Conservation (phyloP, 139 green algal genomes). For the Chlorella vulgaris region DNA sequence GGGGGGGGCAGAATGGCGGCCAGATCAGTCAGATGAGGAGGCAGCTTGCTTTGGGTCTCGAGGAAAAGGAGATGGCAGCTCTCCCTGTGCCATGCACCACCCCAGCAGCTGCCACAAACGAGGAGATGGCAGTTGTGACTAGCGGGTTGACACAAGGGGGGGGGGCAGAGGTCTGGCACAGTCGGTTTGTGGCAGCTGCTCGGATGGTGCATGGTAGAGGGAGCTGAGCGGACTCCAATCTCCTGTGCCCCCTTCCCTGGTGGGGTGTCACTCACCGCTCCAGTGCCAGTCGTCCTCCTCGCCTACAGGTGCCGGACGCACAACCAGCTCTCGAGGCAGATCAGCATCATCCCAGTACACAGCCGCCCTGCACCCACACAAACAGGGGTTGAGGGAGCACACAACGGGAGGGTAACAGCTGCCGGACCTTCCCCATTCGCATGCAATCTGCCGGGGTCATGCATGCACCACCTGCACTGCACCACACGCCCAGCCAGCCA, state of each 20-base stretch:
- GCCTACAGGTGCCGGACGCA: constrained; percentile 56
- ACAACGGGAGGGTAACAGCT: neutral
- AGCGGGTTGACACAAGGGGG: too few species aligned
- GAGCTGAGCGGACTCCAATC: too few species aligned
- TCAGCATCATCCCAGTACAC: constrained; percentile 79
- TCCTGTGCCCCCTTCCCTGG: neutral
- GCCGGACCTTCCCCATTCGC: too few species aligned
- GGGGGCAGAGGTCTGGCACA: too few species aligned
- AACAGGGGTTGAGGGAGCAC: neutral
- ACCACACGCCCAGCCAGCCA: too few species aligned
- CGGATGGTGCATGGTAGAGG: too few species aligned
- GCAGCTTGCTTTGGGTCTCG: neutral
- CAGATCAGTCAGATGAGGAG: neutral
- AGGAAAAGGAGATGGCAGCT: too few species aligned
- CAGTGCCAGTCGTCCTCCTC: constrained; percentile 53
- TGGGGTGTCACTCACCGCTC: constrained; percentile 64
- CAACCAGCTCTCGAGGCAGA: constrained; percentile 61
- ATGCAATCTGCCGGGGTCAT: too few species aligned
- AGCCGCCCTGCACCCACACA: constrained; percentile 44
- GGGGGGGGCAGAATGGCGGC: neutral
- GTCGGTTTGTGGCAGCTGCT: too few species aligned
- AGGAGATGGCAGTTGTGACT: too few species aligned
- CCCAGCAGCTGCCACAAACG: too few species aligned
- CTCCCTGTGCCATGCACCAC: neutral
- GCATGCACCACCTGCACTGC: neutral